Base-by-base conservation (phyloP, 2,329 filamentous ascomycete genomes). In the Fusarium sp. region DNA sequence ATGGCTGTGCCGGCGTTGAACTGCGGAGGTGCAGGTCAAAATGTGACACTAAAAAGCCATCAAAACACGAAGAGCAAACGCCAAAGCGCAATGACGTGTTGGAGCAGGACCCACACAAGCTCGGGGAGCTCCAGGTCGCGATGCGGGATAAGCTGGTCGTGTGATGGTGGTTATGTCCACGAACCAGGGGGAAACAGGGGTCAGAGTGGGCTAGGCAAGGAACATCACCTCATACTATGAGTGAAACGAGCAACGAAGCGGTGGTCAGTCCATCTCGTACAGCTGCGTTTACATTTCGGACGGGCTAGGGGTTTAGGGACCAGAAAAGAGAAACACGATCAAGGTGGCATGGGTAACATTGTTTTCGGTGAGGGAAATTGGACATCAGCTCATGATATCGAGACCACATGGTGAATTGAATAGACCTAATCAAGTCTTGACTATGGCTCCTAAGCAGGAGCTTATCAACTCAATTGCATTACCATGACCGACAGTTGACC, bases 81-180 rank as follows among this genome's bases (percentile, higher is more conserved):
- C 54, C 49, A 65, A 58, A 68, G 49, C 41, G 48, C 64, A 54
- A 75, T 76, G 73, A 74, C 73, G 72, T 72, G 65, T 65, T 73
- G 48, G 42, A 63, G 41, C 46, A 37, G 61, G 76, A 72, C 76
- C 76, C 76, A 77, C 76, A 77, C 76, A 69, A 77, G 76, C 76
- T 77, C 72, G 64, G 70, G 69, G 74, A 77, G 76, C 76, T 77
- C 76, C 69, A 75, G 63, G 63, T 66, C 62, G 69, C 62, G 69
- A 77, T 74, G 69, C 64, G 64, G 62, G 72, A 72, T 61, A 58
- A 73, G 51, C 63, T 74, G 65, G 66, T 69, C 66, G 66, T 69
- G 66, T 69, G 66, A 69, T 69, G 66, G 54, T 64, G 41, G 65
- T 25, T 25, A 63, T 69, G 46, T 37, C 25, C n/a, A 54, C 61